phyloP scores from a whole-genome alignment of 2,329 filamentous ascomycete genomes.

The Microdochium trichocladiopsis region DNA sequence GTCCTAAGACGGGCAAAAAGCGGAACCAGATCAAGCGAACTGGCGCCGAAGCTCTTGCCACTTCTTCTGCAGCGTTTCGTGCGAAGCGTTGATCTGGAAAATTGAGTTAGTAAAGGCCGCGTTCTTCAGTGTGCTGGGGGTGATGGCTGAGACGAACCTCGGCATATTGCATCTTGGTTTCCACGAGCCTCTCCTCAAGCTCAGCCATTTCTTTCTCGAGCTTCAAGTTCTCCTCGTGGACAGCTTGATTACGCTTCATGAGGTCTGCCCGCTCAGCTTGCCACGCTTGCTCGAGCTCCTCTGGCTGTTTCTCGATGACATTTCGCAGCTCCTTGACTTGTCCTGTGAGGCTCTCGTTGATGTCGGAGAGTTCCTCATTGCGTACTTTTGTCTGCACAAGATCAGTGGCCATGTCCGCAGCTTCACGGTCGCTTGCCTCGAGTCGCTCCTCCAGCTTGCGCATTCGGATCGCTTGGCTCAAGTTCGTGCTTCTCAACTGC shows the following conservation, averaged over 20 bases:
- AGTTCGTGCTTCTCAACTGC: conserved; percentile 58
- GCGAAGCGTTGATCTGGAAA: conserved; percentile 58
- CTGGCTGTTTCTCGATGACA: conserved; percentile 84
- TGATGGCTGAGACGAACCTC: conserved; percentile 57
- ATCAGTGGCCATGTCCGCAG: conserved; percentile 84
- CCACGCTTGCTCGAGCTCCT: conserved; percentile 77
- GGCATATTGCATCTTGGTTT: conserved; percentile 90
- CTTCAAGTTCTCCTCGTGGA: conserved; percentile 85
- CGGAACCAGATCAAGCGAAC: conserved; percentile 30
- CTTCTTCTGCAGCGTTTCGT: conserved; percentile 68
- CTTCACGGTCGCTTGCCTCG: conserved; percentile 82
- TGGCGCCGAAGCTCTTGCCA: conserved; percentile 67
- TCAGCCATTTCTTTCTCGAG: conserved; percentile 87
- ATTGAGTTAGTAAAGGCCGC: neutral
- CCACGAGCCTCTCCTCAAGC: conserved; percentile 86
- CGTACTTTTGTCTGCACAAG: conserved; percentile 88
- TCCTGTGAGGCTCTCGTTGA: conserved; percentile 80
- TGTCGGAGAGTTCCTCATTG: conserved; percentile 81
- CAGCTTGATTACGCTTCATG: conserved; percentile 86
- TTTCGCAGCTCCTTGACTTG: conserved; percentile 80
- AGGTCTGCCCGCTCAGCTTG: conserved; percentile 82
- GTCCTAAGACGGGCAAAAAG: neutral
- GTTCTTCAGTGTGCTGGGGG: neutral
- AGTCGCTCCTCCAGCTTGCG: conserved; percentile 81
- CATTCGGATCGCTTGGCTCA: conserved; percentile 65